phyloP scores from a whole-genome alignment of 495 filamentous ascomycete genomes.

The Massariosphaeria phaeospora region DNA sequence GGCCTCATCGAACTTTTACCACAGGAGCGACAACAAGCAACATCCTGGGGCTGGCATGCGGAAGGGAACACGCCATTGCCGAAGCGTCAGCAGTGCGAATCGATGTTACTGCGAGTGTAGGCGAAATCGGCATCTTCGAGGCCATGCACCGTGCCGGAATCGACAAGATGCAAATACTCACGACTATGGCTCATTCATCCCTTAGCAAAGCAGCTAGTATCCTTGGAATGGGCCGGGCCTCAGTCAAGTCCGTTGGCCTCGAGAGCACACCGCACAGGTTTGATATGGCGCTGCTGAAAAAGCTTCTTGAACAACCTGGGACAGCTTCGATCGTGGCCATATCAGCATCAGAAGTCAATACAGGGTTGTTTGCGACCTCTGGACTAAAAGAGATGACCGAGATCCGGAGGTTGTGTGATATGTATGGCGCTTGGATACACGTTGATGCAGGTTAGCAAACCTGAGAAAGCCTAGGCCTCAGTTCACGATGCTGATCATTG shows the following conservation, averaged over 20 bases:
- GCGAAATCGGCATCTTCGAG: conserved; percentile 61
- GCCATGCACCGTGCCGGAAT: conserved; percentile 61
- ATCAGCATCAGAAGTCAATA: conserved; percentile 87
- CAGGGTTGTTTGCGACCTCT: conserved; percentile 70
- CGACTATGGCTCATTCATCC: conserved; percentile 77
- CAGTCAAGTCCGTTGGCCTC: conserved; percentile 56
- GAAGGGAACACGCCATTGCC: conserved; percentile 24
- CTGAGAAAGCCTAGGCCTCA: not conserved
- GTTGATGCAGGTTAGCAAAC: conserved; percentile 63
- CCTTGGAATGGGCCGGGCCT: conserved; percentile 69
- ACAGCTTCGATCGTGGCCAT: conserved; percentile 69
- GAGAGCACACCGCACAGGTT: conserved; percentile 57
- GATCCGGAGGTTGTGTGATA: conserved; percentile 65
- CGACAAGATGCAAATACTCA: conserved; percentile 66
- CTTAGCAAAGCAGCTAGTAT: conserved; percentile 76
- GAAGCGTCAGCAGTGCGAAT: conserved; percentile 34
- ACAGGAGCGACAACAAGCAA: conserved; percentile 88
- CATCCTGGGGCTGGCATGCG: conserved; percentile 56
- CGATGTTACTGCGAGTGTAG: conserved; percentile 48
- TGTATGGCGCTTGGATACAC: conserved; percentile 80
- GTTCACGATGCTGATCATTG: not conserved
- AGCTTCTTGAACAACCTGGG: conserved; percentile 47
- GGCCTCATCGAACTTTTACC: conserved; percentile 68
- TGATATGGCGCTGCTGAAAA: conserved; percentile 58
- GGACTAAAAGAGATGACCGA: conserved; percentile 54